These are phyloP conservation scores for Akanthomyces lecanii DNA, from an alignment of 2,329 filamentous ascomycete species.

Conservation along the genomic window DNA sequence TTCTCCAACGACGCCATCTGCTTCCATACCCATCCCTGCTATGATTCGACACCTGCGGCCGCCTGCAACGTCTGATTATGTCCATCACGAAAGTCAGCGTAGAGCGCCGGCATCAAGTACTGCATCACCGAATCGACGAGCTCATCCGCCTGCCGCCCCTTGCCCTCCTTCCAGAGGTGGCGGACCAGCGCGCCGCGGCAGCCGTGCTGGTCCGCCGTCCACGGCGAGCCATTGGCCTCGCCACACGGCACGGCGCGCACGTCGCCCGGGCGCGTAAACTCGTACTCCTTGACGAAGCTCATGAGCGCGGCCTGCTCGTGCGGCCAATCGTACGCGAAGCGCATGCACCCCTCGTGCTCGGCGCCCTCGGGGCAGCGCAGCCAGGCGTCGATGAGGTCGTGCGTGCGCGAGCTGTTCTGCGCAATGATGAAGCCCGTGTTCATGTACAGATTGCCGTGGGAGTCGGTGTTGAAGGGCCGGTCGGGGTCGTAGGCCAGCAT, in stretches of 20 bases:
- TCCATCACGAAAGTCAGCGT: neutral
- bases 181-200: slow-evolving; percentile 5
- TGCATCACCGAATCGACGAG: neutral
- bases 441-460: no score
- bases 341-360: no score
- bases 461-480: no score
- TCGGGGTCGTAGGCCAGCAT: no score
- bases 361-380: no score
- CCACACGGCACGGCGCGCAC: neutral
- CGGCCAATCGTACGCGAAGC: no score
- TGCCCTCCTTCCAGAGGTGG: slow-evolving; percentile 1
- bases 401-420: no score
- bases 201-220: neutral
- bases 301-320: no score
- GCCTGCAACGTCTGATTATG: neutral
- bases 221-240: neutral
- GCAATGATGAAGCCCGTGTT: no score
- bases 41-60: neutral
- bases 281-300: no score
- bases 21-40: no score
- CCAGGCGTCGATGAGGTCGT: no score
- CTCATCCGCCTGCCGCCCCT: neutral
- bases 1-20: neutral
- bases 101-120: neutral
- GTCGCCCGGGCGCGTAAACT: neutral